These are phyloP conservation scores for Leccinum subrobustum DNA, from an alignment of 1,284 basidiomycete species.

Conservation along the genomic window DNA sequence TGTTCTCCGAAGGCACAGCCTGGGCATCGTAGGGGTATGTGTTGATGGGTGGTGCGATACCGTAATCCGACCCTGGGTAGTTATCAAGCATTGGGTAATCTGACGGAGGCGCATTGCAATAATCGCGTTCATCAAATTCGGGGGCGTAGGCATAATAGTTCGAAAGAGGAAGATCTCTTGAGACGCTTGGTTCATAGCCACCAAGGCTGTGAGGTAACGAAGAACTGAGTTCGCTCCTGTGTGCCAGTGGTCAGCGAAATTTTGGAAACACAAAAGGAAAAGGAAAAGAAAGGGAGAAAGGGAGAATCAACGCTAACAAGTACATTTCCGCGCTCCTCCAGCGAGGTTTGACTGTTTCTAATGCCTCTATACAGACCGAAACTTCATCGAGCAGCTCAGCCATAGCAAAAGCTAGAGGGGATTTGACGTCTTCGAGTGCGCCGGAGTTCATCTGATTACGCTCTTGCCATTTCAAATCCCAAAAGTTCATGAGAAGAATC, in stretches of 20 bases:
- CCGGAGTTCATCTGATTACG: constrained; percentile 28
- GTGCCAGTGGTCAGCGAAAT: constrained; percentile 7
- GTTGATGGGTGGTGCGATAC: constrained; percentile 8
- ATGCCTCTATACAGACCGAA: constrained; percentile 38
- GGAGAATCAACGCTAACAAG: constrained; percentile 39
- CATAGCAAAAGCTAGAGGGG: constrained; percentile 39
- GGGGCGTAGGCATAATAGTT: constrained; percentile 7
- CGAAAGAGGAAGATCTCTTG: constrained; percentile 12
- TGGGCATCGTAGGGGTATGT: constrained; percentile 12
- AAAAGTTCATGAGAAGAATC: constrained; percentile 46
- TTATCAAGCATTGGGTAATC: constrained; percentile 16
- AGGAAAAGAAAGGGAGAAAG: neutral
- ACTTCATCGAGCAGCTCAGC: constrained; percentile 43
- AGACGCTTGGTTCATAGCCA: constrained; percentile 23
- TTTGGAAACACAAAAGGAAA: neutral
- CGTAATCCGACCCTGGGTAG: constrained; percentile 19
- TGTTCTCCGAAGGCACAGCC: constrained; percentile 11
- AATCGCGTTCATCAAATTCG: constrained; percentile 11
- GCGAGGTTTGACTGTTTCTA: constrained; percentile 40
- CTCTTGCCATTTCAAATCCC: constrained; percentile 50
- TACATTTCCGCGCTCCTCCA: constrained; percentile 45
- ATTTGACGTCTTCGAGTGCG: constrained; percentile 41
- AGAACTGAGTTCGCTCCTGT: constrained; percentile 28
- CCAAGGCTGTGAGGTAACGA: constrained; percentile 31
- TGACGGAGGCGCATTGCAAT: constrained; percentile 10